Percentiles rank a stretch among this genome's conserved stretches.
Evolutionary conservation across 2,329 filamentous ascomycete genomes (phyloP).

Genomic region (Aspergillus sp.): DNA sequence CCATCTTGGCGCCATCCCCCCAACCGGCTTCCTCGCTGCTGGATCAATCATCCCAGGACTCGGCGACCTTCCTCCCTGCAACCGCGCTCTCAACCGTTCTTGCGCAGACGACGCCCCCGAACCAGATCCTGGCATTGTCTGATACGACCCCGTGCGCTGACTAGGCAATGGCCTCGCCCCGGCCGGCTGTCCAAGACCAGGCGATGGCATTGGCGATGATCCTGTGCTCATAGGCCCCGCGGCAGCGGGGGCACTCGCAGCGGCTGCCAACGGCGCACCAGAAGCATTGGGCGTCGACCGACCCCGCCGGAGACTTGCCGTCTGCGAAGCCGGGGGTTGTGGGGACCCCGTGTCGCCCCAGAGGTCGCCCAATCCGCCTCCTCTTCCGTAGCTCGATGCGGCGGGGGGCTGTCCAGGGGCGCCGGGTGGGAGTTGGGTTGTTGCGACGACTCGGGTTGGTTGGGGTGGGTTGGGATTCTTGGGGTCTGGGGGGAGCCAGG

Average conservation of each 20-base stretch:
- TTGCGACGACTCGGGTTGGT: conserved; percentile 42
- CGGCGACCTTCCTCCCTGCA: conserved; percentile 53
- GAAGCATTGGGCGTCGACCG: conserved; percentile 8
- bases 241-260: conserved; percentile 15
- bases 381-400: conserved; percentile 23
- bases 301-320: conserved; percentile 33
- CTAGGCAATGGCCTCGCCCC: conserved; percentile 60
- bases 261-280: conserved; percentile 15
- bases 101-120: conserved; percentile 51
- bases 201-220: conserved; percentile 20
- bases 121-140: conserved; percentile 42
- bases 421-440: conserved; percentile 46
- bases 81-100: conserved; percentile 70
- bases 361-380: conserved; percentile 49
- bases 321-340: conserved; percentile 26
- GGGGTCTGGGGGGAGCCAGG: conserved; percentile 87
- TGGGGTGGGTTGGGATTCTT: conserved; percentile 55
- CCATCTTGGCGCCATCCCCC: conserved; percentile 3
- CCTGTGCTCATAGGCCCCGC: conserved; percentile 13
- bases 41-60: conserved; percentile 27
- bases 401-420: conserved; percentile 24
- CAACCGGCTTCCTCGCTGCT: conserved; percentile 27
- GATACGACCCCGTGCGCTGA: conserved; percentile 68
- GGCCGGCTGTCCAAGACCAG: conserved; percentile 15
- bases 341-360: conserved; percentile 45